These are phyloP conservation scores for Nepenthes alata DNA, from an alignment of 179 eudicot genomes.

Conservation along the genomic window DNA sequence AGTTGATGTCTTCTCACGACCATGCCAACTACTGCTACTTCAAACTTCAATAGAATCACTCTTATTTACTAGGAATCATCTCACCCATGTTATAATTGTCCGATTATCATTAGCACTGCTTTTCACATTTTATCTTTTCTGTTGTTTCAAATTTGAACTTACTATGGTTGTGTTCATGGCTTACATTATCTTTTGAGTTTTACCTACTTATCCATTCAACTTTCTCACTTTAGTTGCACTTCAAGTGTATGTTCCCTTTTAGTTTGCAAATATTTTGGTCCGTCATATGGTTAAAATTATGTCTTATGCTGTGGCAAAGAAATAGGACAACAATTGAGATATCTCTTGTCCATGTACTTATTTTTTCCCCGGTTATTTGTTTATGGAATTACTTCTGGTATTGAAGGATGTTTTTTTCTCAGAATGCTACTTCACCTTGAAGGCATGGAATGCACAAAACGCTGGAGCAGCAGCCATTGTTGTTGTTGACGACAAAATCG, in stretches of 20 bases:
- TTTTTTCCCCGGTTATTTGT: background rate
- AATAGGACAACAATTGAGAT: background rate
- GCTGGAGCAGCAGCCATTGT: conserved; percentile 62
- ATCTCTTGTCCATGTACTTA: conserved; percentile 1
- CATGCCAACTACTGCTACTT: background rate
- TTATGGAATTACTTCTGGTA: background rate
- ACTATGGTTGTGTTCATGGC: no score
- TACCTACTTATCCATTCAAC: no score
- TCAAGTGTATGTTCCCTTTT: no score
- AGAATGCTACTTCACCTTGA: conserved; percentile 60
- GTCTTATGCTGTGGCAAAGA: background rate
- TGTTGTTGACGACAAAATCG: conserved; percentile 46
- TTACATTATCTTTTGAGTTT: no score
- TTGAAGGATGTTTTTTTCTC: conserved; percentile 4
- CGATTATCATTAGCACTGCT: no score
- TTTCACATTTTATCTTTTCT: no score
- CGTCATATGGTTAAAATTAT: background rate
- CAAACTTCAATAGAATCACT: background rate
- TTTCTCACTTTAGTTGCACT: no score
- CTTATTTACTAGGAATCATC: background rate
- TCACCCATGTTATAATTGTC: no score
- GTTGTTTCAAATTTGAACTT: no score
- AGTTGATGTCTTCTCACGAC: background rate
- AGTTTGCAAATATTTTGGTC: no score
- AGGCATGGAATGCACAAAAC: conserved; percentile 66